These are phyloP conservation scores for Starmerella apis DNA, from an alignment of 805 yeast genomes.

Conservation along the genomic window DNA sequence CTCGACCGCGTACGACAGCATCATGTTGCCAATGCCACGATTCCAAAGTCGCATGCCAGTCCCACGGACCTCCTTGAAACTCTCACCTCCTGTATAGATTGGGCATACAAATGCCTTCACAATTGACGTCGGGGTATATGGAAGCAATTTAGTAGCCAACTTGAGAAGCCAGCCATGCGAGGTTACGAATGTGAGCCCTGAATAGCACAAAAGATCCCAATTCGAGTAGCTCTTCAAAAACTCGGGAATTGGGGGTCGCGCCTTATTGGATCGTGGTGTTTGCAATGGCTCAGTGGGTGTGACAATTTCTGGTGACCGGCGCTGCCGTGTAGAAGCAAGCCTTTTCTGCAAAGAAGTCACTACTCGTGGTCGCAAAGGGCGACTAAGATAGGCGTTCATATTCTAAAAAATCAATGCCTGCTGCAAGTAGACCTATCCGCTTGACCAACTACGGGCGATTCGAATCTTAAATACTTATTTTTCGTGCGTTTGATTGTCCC, in stretches of 20 bases:
- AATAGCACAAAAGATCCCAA: constrained; percentile 28
- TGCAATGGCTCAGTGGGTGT: constrained; percentile 3
- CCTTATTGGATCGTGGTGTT: background rate
- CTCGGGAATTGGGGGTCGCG: constrained; percentile 13
- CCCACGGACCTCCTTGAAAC: constrained; percentile 51
- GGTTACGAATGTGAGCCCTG: constrained; percentile 30
- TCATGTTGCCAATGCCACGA: constrained; percentile 84
- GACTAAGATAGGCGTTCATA: background rate
- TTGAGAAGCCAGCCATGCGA: constrained; percentile 29
- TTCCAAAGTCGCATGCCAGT: constrained; percentile 58
- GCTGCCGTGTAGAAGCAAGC: constrained; percentile 23
- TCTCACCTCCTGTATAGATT: constrained; percentile 85
- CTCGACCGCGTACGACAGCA: constrained; percentile 88
- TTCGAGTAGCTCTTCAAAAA: constrained; percentile 26
- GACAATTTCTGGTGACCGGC: constrained; percentile 22
- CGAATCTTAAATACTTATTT: background rate
- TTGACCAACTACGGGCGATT: background rate
- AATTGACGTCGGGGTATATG: constrained; percentile 49
- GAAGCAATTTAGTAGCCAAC: constrained; percentile 30
- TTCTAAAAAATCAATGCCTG: background rate
- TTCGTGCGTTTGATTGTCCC: background rate
- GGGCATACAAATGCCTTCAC: constrained; percentile 67
- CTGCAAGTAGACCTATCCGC: background rate
- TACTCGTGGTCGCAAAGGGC: background rate
- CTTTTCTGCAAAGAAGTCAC: constrained; percentile 7